A percentile compares a stretch with the other conserved stretches of the same genome.
Evolutionary conservation across 2,329 filamentous ascomycete species (phyloP).

Genomic region (Phaeophleospora eucalypticola): DNA sequence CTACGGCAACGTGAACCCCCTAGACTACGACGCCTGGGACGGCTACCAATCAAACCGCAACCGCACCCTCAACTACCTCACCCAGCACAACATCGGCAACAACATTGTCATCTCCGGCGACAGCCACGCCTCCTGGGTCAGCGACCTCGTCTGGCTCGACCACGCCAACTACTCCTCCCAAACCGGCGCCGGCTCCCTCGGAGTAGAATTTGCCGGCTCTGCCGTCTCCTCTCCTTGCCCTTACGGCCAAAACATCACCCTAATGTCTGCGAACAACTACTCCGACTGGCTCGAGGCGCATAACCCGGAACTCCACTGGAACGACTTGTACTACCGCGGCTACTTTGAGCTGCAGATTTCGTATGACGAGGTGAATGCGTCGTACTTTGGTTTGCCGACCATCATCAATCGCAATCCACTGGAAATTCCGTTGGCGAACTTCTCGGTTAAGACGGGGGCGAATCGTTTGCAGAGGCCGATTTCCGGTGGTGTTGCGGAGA

Average conservation of each 20-base stretch:
- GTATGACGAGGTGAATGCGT: slow-evolving; percentile 56
- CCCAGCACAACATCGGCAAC: slow-evolving; percentile 65
- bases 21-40: slow-evolving; percentile 58
- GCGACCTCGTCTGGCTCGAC: slow-evolving; percentile 44
- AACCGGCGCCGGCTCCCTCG: slow-evolving; percentile 41
- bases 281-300: slow-evolving; percentile 42
- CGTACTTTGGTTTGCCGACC: slow-evolving; percentile 62
- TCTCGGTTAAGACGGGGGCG: slow-evolving; percentile 60
- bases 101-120: slow-evolving; percentile 71
- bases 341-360: slow-evolving; percentile 64
- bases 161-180: slow-evolving; percentile 35
- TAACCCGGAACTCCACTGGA: slow-evolving; percentile 67
- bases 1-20: slow-evolving; percentile 41
- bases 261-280: slow-evolving; percentile 48
- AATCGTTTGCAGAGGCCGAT: slow-evolving; percentile 55
- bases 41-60: slow-evolving; percentile 69
- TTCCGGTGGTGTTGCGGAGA: slow-evolving; percentile 50
- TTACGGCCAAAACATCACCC: slow-evolving; percentile 56
- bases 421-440: slow-evolving; percentile 66
- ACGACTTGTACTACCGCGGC: slow-evolving; percentile 68
- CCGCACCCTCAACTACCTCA: slow-evolving; percentile 63
- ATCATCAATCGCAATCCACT: slow-evolving; percentile 57
- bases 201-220: slow-evolving; percentile 57
- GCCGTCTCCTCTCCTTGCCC: slow-evolving; percentile 61
- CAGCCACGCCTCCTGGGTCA: slow-evolving; percentile 59